phyloP scores from a whole-genome alignment of 176 grass and related monocot species.

The Pontederia crassipes region DNA sequence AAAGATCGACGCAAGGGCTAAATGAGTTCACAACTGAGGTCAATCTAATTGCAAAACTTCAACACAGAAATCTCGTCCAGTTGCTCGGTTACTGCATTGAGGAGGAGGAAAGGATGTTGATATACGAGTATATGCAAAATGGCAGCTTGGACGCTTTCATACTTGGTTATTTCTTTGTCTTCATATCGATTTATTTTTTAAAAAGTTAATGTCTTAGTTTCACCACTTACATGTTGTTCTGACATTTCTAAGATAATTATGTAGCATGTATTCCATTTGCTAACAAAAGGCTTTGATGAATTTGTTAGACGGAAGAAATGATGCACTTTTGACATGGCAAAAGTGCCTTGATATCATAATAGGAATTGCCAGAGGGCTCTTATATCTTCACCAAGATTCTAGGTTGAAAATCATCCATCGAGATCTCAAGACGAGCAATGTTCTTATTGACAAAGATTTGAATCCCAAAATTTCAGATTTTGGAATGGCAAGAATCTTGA shows the following conservation, averaged over 20 bases:
- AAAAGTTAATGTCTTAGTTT: neutral
- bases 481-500: constrained; percentile 19
- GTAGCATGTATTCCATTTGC: too few species aligned
- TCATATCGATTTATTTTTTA: neutral
- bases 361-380: constrained; percentile 18
- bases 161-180: constrained; percentile 7
- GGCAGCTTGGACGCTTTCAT: constrained; percentile 17
- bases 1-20: constrained; percentile 7
- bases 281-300: too few species aligned
- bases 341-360: constrained; percentile 16
- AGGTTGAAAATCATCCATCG: constrained; percentile 20
- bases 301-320: constrained; percentile 8
- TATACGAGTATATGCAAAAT: constrained; percentile 18
- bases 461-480: constrained; percentile 25
- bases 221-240: neutral
- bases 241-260: neutral
- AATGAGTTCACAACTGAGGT: constrained; percentile 20
- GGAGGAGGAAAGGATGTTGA: constrained; percentile 17
- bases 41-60: constrained; percentile 18
- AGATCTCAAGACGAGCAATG: constrained; percentile 21
- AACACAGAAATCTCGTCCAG: constrained; percentile 21
- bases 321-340: constrained; percentile 3
- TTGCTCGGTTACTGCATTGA: constrained; percentile 18
- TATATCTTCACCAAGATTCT: constrained; percentile 21
- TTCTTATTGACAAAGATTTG: constrained; percentile 21